Evolutionary conservation across 2,329 filamentous ascomycete species (phyloP), one percentile per base, ranked within the genome.

Genomic region (Sporothrix humicola): DNA sequence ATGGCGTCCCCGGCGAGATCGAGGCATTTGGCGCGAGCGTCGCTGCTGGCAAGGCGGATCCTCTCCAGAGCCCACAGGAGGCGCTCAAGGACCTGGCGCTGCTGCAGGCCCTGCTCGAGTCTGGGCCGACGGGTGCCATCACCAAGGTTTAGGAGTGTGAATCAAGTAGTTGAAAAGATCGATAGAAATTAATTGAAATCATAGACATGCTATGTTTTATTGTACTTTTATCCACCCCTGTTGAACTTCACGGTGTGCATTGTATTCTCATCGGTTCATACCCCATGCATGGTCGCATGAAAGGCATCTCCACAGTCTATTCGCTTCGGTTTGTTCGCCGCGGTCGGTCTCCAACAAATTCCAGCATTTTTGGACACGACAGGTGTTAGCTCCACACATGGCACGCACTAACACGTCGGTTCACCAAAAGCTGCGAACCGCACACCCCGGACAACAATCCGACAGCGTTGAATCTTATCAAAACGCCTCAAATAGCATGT

Each of bases 1-100:
- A 74, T 0, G 80, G 79, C 37, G 80, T 81, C 65, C 72, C 72
- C 70, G 73, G 73, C 20, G 80, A 81, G 77, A 77, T 81, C 46
- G 77, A 66, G 1, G 79, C 78, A 5, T 81, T 81, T 74, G 78
- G 75, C 0, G 63, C 75, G 46, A 78, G 77, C 17, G 75, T 81
- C 12, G 74, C 74, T 7, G 61, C 73, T 1, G 79, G 78, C 37
- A 71, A 72, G 8, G 59, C 77, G 2, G 77, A 80, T n/a, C 63
- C 73, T 5, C 59, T 75, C 1, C 79, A 80, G 76, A 78, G 76
- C 9, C 79, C 79, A 0, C 66, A 68, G 13, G 79, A 81, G 74
- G 80, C 79, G 15, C 75, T 81, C 9, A 77, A 73, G 46, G 80
- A 81, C 69, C 73, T 81, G 48, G 75, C 77, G 72, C 61, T 81